These are phyloP conservation scores for Wickerhamiella australiensis DNA, from an alignment of 805 yeast genomes.

Conservation along the genomic window DNA sequence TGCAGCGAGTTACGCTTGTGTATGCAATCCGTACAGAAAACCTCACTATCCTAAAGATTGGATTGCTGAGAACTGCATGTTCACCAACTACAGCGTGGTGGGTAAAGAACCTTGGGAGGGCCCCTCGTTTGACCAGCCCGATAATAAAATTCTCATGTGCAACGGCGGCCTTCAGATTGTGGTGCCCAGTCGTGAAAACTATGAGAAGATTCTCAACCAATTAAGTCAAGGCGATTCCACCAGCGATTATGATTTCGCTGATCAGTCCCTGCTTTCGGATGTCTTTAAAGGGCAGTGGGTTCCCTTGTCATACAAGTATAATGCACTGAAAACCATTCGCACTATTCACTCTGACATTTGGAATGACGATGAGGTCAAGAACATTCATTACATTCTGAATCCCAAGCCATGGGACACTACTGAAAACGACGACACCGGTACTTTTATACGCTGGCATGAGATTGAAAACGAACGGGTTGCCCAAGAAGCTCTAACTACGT, in stretches of 20 bases:
- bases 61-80: constrained; percentile 41
- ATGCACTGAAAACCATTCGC: constrained; percentile 43
- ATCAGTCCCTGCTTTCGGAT: constrained; percentile 45
- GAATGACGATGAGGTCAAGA: constrained; percentile 39
- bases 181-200: constrained; percentile 32
- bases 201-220: constrained; percentile 33
- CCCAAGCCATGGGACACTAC: constrained; percentile 50
- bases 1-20: constrained; percentile 52
- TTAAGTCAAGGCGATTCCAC: constrained; percentile 32
- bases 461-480: constrained; percentile 26
- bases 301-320: constrained; percentile 41
- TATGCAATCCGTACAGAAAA: constrained; percentile 44
- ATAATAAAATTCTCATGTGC: constrained; percentile 29
- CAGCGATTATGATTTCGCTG: constrained; percentile 41
- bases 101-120: constrained; percentile 27
- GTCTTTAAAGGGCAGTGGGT: constrained; percentile 42
- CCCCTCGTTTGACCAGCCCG: constrained; percentile 28
- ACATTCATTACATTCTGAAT: constrained; percentile 43
- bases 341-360: constrained; percentile 37
- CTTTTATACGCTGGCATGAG: constrained; percentile 42
- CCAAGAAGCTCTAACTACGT: too few species aligned
- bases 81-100: constrained; percentile 30
- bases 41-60: constrained; percentile 45
- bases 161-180: constrained; percentile 50
- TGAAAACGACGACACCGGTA: constrained; percentile 29